These are phyloP conservation scores for Rubus idaeus DNA, from an alignment of 306 rosid genomes.

Conservation along the genomic window DNA sequence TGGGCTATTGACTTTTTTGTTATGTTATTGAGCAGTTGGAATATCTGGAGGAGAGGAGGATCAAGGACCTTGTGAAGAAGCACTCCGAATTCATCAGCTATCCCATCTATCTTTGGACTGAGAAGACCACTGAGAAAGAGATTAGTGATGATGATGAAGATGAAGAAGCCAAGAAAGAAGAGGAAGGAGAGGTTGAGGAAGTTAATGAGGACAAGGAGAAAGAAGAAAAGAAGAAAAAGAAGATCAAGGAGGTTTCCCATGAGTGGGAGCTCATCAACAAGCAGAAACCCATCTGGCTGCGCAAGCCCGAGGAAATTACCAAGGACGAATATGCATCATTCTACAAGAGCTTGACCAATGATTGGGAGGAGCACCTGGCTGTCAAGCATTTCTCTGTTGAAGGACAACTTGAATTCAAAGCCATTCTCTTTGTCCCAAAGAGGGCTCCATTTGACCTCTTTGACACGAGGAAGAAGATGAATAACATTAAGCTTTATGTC, in stretches of 20 bases:
- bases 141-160: constrained; percentile 29
- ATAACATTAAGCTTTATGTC: constrained; percentile 36
- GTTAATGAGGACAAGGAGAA: constrained; percentile 31
- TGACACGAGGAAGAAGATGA: constrained; percentile 36
- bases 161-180: constrained; percentile 34
- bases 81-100: constrained; percentile 37
- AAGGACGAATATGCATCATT: constrained; percentile 37
- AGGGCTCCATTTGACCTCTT: constrained; percentile 35
- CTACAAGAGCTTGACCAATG: constrained; percentile 38
- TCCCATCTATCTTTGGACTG: constrained; percentile 35
- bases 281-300: constrained; percentile 37
- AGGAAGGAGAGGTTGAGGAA: constrained; percentile 34
- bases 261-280: constrained; percentile 37
- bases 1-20: not conserved
- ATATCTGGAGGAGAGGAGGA: constrained; percentile 31
- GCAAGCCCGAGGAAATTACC: constrained; percentile 32
- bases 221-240: constrained; percentile 24
- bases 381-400: constrained; percentile 38
- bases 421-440: constrained; percentile 32
- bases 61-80: constrained; percentile 31
- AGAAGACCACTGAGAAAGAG: constrained; percentile 33
- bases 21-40: constrained; percentile 6
- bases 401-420: constrained; percentile 35
- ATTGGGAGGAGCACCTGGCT: constrained; percentile 35
- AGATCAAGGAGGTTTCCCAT: constrained; percentile 30